Evolutionary conservation across 192 early-diverging fungal genomes (phyloP).

Genomic region (Thamnidium elegans): DNA sequence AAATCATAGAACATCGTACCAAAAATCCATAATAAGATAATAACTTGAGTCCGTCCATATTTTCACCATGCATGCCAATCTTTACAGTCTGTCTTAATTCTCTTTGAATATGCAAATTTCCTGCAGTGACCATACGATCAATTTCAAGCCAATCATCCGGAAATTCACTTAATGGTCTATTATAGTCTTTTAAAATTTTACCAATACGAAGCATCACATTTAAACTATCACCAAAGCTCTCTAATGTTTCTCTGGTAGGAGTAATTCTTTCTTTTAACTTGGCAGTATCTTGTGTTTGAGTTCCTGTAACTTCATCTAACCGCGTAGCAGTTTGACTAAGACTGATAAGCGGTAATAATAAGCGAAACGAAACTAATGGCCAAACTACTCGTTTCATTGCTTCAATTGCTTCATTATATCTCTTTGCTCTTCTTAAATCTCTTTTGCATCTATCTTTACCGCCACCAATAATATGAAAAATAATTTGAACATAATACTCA

Average conservation of each 20-base stretch:
- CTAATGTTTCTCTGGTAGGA: not conserved
- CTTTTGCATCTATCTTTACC: slow-evolving; percentile 1
- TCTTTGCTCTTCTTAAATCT: slow-evolving; percentile 11
- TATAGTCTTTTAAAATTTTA: slow-evolving; percentile 3
- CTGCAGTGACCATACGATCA: slow-evolving; percentile 11
- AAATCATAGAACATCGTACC: slow-evolving; percentile 15
- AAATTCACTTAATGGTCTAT: slow-evolving; percentile 1
- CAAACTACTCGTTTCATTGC: slow-evolving; percentile 12
- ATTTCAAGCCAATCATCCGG: slow-evolving; percentile 17
- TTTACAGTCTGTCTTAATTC: not conserved
- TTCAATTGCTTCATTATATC: slow-evolving; percentile 15
- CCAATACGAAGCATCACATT: slow-evolving; percentile 10
- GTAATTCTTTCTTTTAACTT: not conserved
- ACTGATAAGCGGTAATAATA: not conserved
- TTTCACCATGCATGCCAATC: not conserved
- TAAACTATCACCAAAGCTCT: slow-evolving; percentile 15
- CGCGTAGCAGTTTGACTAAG: not conserved
- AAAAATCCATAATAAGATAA: slow-evolving; percentile 17
- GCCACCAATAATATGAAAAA: slow-evolving; percentile 10
- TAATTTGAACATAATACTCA: slow-evolving; percentile 9
- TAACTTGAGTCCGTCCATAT: slow-evolving; percentile 4
- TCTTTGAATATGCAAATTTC: not conserved
- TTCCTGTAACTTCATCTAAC: not conserved
- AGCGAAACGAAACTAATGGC: slow-evolving; percentile 11
- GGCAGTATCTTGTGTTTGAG: not conserved